Evolutionary conservation across 1,284 basidiomycete species (phyloP).

Genomic region (Ceratobasidium sp.): DNA sequence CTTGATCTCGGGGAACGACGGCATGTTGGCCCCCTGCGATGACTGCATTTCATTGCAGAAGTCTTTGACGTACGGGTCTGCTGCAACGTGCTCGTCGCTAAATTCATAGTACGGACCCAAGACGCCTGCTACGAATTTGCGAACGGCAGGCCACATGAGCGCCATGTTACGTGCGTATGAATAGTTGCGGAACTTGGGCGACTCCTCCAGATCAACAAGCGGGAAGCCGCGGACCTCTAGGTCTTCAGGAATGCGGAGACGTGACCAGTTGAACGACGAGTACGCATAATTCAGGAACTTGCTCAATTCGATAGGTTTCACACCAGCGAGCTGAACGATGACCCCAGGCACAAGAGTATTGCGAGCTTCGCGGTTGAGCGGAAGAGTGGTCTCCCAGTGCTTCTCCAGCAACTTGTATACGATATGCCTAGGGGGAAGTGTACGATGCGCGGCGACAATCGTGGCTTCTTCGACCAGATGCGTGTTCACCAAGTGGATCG

Average conservation of each 20-base stretch:
- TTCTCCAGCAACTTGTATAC: conserved; percentile 31
- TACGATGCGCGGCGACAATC: conserved; percentile 41
- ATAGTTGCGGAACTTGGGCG: conserved; percentile 47
- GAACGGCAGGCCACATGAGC: conserved; percentile 41
- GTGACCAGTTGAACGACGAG: conserved; percentile 35
- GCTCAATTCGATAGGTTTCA: not conserved
- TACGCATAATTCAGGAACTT: conserved; percentile 41
- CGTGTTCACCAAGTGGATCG: conserved; percentile 36
- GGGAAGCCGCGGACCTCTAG: conserved; percentile 42
- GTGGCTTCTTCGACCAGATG: conserved; percentile 42
- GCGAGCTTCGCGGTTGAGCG: conserved; percentile 39
- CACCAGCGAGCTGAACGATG: conserved; percentile 26
- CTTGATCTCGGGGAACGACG: conserved; percentile 40
- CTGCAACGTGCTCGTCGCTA: conserved; percentile 24
- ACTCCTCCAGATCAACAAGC: conserved; percentile 6
- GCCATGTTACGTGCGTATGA: conserved; percentile 42
- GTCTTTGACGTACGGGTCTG: conserved; percentile 13
- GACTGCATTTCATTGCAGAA: conserved; percentile 42
- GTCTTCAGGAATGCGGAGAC: conserved; percentile 38
- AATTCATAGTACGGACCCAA: not conserved
- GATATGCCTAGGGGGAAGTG: conserved; percentile 33
- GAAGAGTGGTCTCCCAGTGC: conserved; percentile 46
- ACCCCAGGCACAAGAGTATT: conserved; percentile 32
- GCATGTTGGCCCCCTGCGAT: conserved; percentile 23
- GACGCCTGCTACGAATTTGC: conserved; percentile 42